phyloP scores from a whole-genome alignment of 2,329 filamentous ascomycete species.

The Colletotrichum orbiculare region DNA sequence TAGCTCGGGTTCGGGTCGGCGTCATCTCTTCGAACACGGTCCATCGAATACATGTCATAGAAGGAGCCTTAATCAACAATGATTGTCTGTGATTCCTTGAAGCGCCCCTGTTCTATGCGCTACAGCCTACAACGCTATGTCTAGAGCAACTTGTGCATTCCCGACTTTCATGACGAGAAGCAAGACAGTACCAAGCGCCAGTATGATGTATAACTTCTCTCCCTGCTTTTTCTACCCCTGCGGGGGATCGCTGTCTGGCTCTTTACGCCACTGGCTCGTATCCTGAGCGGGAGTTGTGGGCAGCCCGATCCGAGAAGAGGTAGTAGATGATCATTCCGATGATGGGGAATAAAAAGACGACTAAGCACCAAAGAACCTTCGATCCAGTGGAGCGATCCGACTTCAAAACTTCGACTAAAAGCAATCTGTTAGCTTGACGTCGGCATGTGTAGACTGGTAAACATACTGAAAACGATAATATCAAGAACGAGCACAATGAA shows the following conservation, averaged over 20 bases:
- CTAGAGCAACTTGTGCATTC: too few relatives aligned
- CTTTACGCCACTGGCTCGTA: constrained; percentile 61
- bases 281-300: constrained; percentile 62
- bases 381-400: constrained; percentile 67
- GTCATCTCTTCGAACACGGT: too few relatives aligned
- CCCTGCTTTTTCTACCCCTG: neutral
- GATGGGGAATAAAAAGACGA: constrained; percentile 74
- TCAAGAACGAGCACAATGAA: constrained; percentile 72
- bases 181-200: too few relatives aligned
- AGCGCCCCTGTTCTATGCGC: too few relatives aligned
- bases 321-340: constrained; percentile 72
- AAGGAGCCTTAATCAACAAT: too few relatives aligned
- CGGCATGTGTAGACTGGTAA: neutral
- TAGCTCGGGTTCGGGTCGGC: too few relatives aligned
- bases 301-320: constrained; percentile 70
- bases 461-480: constrained; percentile 70
- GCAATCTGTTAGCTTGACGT: constrained; percentile 25
- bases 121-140: too few relatives aligned
- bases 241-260: neutral
- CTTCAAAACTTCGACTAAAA: constrained; percentile 71
- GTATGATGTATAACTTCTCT: neutral
- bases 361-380: constrained; percentile 72
- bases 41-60: too few relatives aligned
- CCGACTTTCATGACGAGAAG: neutral
- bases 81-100: too few relatives aligned